Evolutionary conservation across 1,284 basidiomycete genomes (phyloP).

Genomic region (Malassezia sp.): DNA sequence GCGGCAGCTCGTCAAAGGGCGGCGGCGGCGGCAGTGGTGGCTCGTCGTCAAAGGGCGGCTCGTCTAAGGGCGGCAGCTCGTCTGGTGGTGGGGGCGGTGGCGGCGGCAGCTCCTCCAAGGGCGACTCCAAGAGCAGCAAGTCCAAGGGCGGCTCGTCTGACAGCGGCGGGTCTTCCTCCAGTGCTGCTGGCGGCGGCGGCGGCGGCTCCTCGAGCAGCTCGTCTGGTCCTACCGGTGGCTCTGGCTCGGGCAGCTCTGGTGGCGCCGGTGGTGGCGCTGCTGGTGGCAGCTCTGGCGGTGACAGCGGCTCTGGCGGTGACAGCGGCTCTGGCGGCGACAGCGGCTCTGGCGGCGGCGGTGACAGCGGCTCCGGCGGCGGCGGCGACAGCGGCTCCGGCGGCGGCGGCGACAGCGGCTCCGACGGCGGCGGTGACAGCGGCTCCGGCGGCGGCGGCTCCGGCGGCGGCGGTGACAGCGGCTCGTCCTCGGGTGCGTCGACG

Average conservation of each 20-base stretch:
- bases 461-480: neutral
- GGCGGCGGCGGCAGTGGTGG: neutral
- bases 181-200: conserved; percentile 6
- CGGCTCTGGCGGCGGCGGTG: neutral
- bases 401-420: neutral
- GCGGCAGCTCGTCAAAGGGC: neutral
- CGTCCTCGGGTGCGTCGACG: conserved; percentile 2
- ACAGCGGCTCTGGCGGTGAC: neutral
- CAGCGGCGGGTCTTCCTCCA: neutral
- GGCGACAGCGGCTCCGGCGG: neutral
- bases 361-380: neutral
- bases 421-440: neutral
- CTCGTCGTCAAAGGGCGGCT: conserved; percentile 1
- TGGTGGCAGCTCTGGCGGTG: neutral
- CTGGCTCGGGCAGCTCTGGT: neutral
- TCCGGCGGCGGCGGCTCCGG: too few species aligned
- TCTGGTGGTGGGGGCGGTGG: neutral
- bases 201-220: neutral
- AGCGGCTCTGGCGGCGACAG: too few species aligned
- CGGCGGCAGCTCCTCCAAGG: neutral
- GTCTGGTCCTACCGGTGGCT: neutral
- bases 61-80: neutral
- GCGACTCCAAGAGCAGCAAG: neutral
- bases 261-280: neutral
- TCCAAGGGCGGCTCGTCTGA: neutral